Percentiles rank a stretch among this genome's conserved stretches.
Evolutionary conservation across 345 rosid species (phyloP).

Genomic region (Nephelium lappaceum): DNA sequence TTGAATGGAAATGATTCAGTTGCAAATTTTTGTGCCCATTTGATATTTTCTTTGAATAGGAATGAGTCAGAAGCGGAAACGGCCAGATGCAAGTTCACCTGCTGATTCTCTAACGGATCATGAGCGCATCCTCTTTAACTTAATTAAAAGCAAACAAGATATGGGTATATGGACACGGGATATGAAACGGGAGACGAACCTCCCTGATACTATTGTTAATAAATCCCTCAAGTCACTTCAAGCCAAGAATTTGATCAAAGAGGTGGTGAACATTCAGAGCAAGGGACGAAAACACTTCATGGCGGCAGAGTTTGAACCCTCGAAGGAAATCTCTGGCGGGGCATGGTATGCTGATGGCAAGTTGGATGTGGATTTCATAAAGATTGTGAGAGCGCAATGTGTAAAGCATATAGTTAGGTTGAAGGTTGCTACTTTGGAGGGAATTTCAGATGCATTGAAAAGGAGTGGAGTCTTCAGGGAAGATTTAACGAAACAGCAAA

Average conservation of each 20-base stretch:
- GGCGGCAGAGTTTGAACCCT: slow-evolving; percentile 67
- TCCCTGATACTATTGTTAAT: slow-evolving; percentile 33
- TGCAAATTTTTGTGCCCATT: background rate
- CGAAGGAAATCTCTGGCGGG: slow-evolving; percentile 74
- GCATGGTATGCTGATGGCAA: slow-evolving; percentile 71
- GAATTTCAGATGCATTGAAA: slow-evolving; percentile 35
- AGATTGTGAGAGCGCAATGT: slow-evolving; percentile 44
- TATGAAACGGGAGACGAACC: slow-evolving; percentile 46
- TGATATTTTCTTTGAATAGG: slow-evolving; percentile 9
- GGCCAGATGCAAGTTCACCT: slow-evolving; percentile 40
- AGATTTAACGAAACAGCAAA: slow-evolving; percentile 43
- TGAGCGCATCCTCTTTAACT: slow-evolving; percentile 44
- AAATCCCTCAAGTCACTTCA: slow-evolving; percentile 51
- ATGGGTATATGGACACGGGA: slow-evolving; percentile 58
- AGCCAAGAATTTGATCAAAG: slow-evolving; percentile 56
- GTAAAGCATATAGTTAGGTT: slow-evolving; percentile 30
- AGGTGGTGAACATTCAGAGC: slow-evolving; percentile 60
- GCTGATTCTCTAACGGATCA: slow-evolving; percentile 45
- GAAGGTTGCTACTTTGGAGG: slow-evolving; percentile 58
- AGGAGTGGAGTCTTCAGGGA: slow-evolving; percentile 33
- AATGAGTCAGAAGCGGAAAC: slow-evolving; percentile 57
- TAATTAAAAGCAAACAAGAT: slow-evolving; percentile 58
- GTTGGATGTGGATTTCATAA: slow-evolving; percentile 51
- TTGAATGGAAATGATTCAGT: background rate
- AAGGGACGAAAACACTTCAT: slow-evolving; percentile 57